phyloP scores from a whole-genome alignment of 768 basidiomycete species.

The Tricholoma sp. region DNA sequence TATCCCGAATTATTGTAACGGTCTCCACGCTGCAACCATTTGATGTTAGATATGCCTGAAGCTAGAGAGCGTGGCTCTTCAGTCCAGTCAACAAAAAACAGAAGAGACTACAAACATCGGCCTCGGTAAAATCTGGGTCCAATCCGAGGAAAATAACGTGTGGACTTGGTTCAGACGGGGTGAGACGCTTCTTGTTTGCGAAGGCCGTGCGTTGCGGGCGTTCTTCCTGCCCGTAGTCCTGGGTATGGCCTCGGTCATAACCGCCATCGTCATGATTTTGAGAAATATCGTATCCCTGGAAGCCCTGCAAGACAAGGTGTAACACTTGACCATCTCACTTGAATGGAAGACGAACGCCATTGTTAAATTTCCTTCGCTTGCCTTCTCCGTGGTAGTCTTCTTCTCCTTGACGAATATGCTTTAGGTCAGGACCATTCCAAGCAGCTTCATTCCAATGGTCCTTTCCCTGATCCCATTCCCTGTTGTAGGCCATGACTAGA shows the following conservation, averaged over 20 bases:
- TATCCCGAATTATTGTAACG: constrained; percentile 94
- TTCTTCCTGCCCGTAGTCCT: constrained; percentile 44
- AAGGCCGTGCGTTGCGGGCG: constrained; percentile 42
- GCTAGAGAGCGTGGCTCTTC: constrained; percentile 43
- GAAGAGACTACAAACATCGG: constrained; percentile 68
- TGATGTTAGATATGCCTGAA: constrained; percentile 71
- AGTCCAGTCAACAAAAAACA: constrained; percentile 28
- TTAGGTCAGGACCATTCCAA: constrained; percentile 36
- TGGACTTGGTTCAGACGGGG: constrained; percentile 80
- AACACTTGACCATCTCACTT: not conserved
- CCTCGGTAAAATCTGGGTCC: constrained; percentile 88
- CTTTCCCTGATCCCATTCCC: constrained; percentile 87
- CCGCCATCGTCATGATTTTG: constrained; percentile 45
- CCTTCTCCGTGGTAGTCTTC: constrained; percentile 66
- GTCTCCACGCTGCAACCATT: constrained; percentile 76
- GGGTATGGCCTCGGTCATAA: constrained; percentile 22
- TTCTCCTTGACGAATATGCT: constrained; percentile 52
- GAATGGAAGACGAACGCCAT: constrained; percentile 48
- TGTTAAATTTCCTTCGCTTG: constrained; percentile 76
- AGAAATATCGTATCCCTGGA: constrained; percentile 47
- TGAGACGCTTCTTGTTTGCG: constrained; percentile 64
- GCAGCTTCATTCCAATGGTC: constrained; percentile 46
- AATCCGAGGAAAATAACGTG: constrained; percentile 96
- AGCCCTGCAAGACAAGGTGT: constrained; percentile 10
- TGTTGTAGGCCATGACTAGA: constrained; percentile 62